A percentile compares a stretch with the other conserved stretches of the same genome.
Evolutionary conservation across 2,329 filamentous ascomycete species (phyloP).

Genomic region (Pezicula radicicola): DNA sequence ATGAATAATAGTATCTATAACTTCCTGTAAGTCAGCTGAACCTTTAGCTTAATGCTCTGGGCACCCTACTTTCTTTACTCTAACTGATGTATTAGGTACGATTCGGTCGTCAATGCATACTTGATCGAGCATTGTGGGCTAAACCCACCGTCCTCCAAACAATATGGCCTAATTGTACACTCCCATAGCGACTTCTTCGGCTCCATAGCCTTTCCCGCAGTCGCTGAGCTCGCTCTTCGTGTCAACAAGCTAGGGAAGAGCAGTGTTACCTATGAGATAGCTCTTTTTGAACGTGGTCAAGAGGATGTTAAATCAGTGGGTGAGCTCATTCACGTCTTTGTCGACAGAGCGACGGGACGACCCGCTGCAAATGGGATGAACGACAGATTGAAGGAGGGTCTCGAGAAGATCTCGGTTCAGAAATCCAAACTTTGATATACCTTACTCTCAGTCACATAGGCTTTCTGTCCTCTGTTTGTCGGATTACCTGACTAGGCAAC

Average conservation of each 20-base stretch:
- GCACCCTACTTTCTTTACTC: neutral
- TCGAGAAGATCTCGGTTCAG: slow-evolving; percentile 50
- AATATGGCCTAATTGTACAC: slow-evolving; percentile 82
- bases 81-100: slow-evolving; percentile 54
- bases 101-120: slow-evolving; percentile 87
- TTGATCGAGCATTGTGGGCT: slow-evolving; percentile 76
- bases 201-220: slow-evolving; percentile 75
- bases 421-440: slow-evolving; percentile 23
- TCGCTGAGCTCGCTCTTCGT: slow-evolving; percentile 77
- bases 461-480: neutral
- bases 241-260: slow-evolving; percentile 82
- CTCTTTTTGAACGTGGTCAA: slow-evolving; percentile 73
- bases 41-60: neutral
- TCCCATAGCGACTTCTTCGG: slow-evolving; percentile 84
- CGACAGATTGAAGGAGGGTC: slow-evolving; percentile 50
- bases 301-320: slow-evolving; percentile 79
- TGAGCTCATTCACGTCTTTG: slow-evolving; percentile 84
- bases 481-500: neutral
- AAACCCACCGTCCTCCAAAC: slow-evolving; percentile 63
- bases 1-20: slow-evolving; percentile 91
- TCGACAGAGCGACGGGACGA: slow-evolving; percentile 68
- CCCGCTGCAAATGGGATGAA: slow-evolving; percentile 67
- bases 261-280: slow-evolving; percentile 88
- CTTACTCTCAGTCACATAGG: neutral
- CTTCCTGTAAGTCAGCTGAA: slow-evolving; percentile 54